Conservation (phyloP, 257 asterid species). For the Salvia miltiorrhiza region DNA sequence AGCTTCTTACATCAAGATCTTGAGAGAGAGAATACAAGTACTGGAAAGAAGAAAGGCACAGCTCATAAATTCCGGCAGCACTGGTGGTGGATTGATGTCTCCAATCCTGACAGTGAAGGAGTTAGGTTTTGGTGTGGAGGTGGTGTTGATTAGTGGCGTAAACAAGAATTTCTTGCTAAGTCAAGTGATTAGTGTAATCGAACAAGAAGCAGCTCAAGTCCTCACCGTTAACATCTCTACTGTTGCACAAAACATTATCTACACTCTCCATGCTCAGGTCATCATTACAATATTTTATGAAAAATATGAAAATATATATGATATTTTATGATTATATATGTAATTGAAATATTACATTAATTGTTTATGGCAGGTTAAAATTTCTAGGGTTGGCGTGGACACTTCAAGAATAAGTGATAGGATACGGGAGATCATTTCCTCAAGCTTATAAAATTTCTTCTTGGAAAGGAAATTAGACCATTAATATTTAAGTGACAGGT, state of each 20-base stretch:
- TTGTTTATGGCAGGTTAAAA: not conserved
- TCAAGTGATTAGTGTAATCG: conserved; percentile 25
- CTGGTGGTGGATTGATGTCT: not conserved
- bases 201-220: conserved; percentile 45
- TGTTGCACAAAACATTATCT: conserved; percentile 6
- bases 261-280: conserved; percentile 43
- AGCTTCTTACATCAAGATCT: conserved; percentile 24
- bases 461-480: no score
- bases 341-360: not conserved
- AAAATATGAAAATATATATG: not conserved
- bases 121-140: conserved; percentile 31
- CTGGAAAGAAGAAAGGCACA: conserved; percentile 28
- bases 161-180: conserved; percentile 14
- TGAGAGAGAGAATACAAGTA: conserved; percentile 30
- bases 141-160: conserved; percentile 26
- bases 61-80: not conserved
- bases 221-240: conserved; percentile 15
- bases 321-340: not conserved
- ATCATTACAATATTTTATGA: not conserved
- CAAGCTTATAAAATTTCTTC: no score
- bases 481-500: no score
- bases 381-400: not conserved
- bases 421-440: not conserved
- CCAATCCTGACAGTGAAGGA: conserved; percentile 30
- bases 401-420: not conserved